Percentiles rank a stretch among this genome's conserved stretches.
Conservation (phyloP, 2,329 filamentous ascomycete species). For the Venturia nashicola region DNA sequence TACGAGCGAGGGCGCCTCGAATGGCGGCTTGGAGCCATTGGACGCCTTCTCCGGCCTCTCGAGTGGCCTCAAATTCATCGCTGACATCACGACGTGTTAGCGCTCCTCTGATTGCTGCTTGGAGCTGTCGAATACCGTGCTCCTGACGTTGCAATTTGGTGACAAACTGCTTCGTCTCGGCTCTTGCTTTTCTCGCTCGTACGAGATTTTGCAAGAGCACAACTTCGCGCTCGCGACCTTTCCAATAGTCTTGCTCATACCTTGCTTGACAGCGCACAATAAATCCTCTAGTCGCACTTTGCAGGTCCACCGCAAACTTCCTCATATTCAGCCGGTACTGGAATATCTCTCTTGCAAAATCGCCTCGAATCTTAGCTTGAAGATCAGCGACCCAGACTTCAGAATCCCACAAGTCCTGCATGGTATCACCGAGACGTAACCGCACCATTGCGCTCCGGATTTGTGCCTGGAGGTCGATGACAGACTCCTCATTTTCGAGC, state of each 20-base stretch:
- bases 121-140: conserved; percentile 36
- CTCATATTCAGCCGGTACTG: conserved; percentile 76
- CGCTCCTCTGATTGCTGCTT: conserved; percentile 43
- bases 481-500: conserved; percentile 56
- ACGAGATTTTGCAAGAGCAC: conserved; percentile 72
- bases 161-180: conserved; percentile 33
- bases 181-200: conserved; percentile 47
- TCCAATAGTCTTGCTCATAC: conserved; percentile 55
- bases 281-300: conserved; percentile 68
- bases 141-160: conserved; percentile 33
- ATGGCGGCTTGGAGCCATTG: conserved; percentile 45
- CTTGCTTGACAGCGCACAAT: conserved; percentile 53
- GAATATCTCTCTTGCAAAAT: conserved; percentile 73
- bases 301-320: conserved; percentile 64
- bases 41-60: conserved; percentile 47
- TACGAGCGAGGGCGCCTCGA: conserved; percentile 32
- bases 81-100: conserved; percentile 29
- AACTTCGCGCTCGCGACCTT: conserved; percentile 57
- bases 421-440: conserved; percentile 63
- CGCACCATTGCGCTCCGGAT: conserved; percentile 69
- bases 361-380: conserved; percentile 76
- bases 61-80: conserved; percentile 47
- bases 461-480: conserved; percentile 78
- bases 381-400: conserved; percentile 70
- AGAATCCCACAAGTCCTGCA: conserved; percentile 82